These are phyloP conservation scores for Myriosclerotinia scirpicola DNA, from an alignment of 2,329 filamentous ascomycete genomes.

Conservation along the genomic window DNA sequence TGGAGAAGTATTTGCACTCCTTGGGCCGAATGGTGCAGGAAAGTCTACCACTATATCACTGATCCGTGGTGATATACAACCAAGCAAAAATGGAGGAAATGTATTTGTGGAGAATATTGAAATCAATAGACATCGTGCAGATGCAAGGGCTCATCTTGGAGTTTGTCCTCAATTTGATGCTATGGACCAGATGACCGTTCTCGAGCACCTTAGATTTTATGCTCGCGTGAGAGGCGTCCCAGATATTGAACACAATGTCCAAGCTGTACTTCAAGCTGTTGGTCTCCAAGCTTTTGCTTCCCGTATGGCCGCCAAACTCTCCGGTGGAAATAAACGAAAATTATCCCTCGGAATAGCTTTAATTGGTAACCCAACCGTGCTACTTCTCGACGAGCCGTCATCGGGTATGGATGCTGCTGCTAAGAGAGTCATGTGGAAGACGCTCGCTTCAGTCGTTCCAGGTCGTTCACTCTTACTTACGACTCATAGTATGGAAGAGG, in stretches of 20 bases:
- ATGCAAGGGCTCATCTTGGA: slow-evolving; percentile 75
- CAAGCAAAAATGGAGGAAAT: slow-evolving; percentile 67
- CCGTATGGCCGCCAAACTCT: slow-evolving; percentile 76
- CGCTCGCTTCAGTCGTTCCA: slow-evolving; percentile 68
- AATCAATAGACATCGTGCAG: slow-evolving; percentile 68
- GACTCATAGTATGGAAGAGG: slow-evolving; percentile 95
- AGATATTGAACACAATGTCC: slow-evolving; percentile 74
- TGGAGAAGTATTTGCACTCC: slow-evolving; percentile 82
- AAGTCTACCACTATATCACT: slow-evolving; percentile 89
- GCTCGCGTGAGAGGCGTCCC: slow-evolving; percentile 77
- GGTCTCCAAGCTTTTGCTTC: slow-evolving; percentile 69
- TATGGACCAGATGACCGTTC: slow-evolving; percentile 86
- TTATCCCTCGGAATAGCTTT: slow-evolving; percentile 84
- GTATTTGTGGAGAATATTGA: slow-evolving; percentile 78
- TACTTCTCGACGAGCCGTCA: slow-evolving; percentile 86
- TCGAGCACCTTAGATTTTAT: slow-evolving; percentile 86
- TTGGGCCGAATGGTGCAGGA: slow-evolving; percentile 89
- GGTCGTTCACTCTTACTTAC: slow-evolving; percentile 85
- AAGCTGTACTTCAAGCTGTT: slow-evolving; percentile 75
- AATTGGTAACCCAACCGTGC: slow-evolving; percentile 85
- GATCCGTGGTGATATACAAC: slow-evolving; percentile 83
- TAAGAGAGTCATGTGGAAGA: slow-evolving; percentile 92
- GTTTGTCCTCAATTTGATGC: slow-evolving; percentile 89
- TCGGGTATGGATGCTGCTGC: slow-evolving; percentile 88
- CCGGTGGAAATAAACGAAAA: slow-evolving; percentile 93